Base-by-base conservation (phyloP, 2,329 filamentous ascomycete genomes). In the Sporothrix mexicana region DNA sequence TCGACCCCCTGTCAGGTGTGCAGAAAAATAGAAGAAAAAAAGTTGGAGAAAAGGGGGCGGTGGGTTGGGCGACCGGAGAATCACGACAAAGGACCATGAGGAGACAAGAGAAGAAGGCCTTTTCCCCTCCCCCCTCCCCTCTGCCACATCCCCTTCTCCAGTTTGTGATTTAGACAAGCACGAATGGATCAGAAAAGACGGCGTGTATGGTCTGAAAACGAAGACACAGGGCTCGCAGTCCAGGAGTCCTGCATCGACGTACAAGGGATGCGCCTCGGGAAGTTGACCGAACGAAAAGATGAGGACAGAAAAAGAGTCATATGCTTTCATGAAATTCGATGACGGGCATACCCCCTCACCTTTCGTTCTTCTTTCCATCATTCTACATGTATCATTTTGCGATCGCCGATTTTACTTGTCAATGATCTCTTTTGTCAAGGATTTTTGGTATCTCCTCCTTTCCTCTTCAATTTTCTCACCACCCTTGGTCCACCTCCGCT, bases 261-360 rank as follows among this genome's bases (percentile, higher is more conserved):
- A 64, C 9, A 64, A 43, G 59, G n/a, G n/a, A 25, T 36, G 30
- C 25, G 7, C n/a, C 49, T 57, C 49, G 66, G 36, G 41, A 12
- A 57, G 49, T 45, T 25, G 30, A 30, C 49, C n/a, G 51, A 69
- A 15, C 20, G 41, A 12, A 45, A n/a, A 57, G 12, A 17, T 6
- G 30, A 45, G 13, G 36, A 55, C 8, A 17, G 51, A 25, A 20
- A 23, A 36, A 36, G 8, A 53, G 45, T 66, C 61, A 66, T 47
- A 47, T 25, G 41, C 41, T 30, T 30, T n/a, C 7, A 36, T 8
- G 23, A 53, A 20, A n/a, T 41, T 51, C 64, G 64, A 30, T 17
- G 15, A 67, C 23, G 25, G 45, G 25, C 49, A 68, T 51, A 25
- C 64, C 64, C 64, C 23, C 64, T 36, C 47, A 47, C 66, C 53